phyloP scores from a whole-genome alignment of 495 filamentous ascomycete genomes.

The Amphirosellinia nigrospora region DNA sequence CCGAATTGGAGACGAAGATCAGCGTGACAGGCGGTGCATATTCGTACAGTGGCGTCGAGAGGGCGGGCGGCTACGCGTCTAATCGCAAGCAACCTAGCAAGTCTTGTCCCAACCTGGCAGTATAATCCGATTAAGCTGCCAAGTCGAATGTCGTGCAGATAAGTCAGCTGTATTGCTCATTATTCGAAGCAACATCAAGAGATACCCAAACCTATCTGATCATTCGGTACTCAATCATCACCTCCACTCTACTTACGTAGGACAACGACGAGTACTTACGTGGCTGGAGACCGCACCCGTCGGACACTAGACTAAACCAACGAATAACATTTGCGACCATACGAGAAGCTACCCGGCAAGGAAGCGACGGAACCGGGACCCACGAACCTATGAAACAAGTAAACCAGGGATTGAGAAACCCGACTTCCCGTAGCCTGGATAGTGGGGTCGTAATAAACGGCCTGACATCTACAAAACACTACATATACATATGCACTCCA shows the following conservation, averaged over 20 bases:
- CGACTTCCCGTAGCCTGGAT: conserved; percentile 10
- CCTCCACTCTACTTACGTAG: not conserved
- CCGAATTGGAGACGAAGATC: not conserved
- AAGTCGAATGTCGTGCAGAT: not conserved
- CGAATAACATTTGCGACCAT: not conserved
- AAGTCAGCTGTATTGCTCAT: not conserved
- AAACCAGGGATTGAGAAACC: not conserved
- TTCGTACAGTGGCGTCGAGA: conserved; percentile 32
- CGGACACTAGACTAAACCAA: not conserved
- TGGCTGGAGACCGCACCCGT: not conserved
- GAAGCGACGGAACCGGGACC: conserved; percentile 3
- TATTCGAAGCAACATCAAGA: not conserved
- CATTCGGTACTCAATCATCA: not conserved
- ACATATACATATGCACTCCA: no score
- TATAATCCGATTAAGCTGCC: not conserved
- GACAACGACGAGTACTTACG: not conserved
- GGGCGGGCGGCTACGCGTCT: conserved; percentile 40
- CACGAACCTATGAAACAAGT: conserved; percentile 13
- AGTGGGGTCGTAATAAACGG: conserved; percentile 2
- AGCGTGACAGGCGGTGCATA: conserved; percentile 12
- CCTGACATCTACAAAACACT: not conserved
- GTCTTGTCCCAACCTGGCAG: not conserved
- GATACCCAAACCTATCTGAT: no score
- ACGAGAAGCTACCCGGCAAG: not conserved
- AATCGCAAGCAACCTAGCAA: conserved; percentile 18